These are phyloP conservation scores for Termitomyces sp. DNA, from an alignment of 768 basidiomycete species.

Conservation along the genomic window DNA sequence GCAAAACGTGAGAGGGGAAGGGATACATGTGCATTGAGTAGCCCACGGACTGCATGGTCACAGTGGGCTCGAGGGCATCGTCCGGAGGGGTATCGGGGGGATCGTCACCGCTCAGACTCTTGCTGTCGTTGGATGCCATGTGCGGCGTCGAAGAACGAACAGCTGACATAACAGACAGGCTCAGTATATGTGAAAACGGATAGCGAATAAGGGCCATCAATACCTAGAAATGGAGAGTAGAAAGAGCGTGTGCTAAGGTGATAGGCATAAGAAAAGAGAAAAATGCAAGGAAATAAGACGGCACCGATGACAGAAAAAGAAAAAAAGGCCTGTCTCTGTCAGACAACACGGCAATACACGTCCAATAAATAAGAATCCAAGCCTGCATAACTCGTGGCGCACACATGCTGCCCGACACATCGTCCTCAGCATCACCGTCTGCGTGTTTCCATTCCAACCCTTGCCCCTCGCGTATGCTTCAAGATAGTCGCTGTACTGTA, in stretches of 20 bases:
- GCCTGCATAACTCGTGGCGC: slow-evolving; percentile 7
- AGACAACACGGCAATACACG: slow-evolving; percentile 10
- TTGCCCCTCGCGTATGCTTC: neutral
- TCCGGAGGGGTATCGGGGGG: slow-evolving; percentile 26
- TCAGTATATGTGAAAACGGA: slow-evolving; percentile 12
- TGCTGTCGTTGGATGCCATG: slow-evolving; percentile 28
- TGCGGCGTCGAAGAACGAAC: slow-evolving; percentile 6
- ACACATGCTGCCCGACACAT: slow-evolving; percentile 3
- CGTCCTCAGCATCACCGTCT: neutral
- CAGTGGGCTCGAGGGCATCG: slow-evolving; percentile 26
- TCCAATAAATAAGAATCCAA: neutral
- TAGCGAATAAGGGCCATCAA: slow-evolving; percentile 2
- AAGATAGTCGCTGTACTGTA: neutral
- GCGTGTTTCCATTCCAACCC: slow-evolving; percentile 5
- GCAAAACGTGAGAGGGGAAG: slow-evolving; percentile 43
- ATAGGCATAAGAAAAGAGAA: slow-evolving; percentile 6
- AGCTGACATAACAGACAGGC: slow-evolving; percentile 18
- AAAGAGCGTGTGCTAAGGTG: neutral
- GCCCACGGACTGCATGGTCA: slow-evolving; percentile 41
- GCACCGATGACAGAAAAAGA: slow-evolving; percentile 1
- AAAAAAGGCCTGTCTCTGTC: neutral
- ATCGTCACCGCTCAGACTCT: slow-evolving; percentile 25
- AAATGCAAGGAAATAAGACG: slow-evolving; percentile 2
- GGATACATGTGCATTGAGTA: slow-evolving; percentile 69
- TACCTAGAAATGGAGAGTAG: neutral